Evolutionary conservation across 805 yeast species (phyloP).

Genomic region (Candida hispaniensis): DNA sequence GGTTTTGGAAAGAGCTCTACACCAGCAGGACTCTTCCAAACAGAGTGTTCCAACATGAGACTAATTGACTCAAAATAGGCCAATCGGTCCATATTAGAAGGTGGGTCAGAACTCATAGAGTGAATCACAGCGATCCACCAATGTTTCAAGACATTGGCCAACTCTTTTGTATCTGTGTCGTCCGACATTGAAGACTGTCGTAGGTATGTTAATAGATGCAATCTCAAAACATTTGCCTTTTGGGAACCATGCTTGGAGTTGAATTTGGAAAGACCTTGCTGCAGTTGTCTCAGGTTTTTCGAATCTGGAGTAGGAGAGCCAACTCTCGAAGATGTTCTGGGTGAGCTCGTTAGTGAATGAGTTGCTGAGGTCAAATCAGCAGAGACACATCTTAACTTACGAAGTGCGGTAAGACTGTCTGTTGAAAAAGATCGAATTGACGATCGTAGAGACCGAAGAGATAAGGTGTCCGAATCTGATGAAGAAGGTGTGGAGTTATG

Average conservation of each 20-base stretch:
- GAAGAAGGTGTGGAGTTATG: too few relatives aligned
- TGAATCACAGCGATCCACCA: constrained; percentile 33
- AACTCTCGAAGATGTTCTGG: constrained; percentile 1
- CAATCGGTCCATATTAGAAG: constrained; percentile 30
- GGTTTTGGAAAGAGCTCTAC: constrained; percentile 19
- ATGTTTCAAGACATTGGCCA: constrained; percentile 25
- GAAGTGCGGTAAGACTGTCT: constrained; percentile 12
- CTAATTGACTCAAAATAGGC: constrained; percentile 34
- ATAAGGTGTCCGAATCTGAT: constrained; percentile 8
- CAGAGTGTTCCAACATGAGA: constrained; percentile 30
- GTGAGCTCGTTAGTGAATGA: constrained; percentile 1
- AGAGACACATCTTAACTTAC: constrained; percentile 3
- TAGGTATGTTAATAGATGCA: constrained; percentile 33
- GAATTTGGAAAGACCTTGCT: constrained; percentile 26
- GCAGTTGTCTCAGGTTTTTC: constrained; percentile 24
- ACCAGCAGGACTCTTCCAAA: constrained; percentile 27
- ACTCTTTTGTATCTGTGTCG: constrained; percentile 20
- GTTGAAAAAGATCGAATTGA: constrained; percentile 15
- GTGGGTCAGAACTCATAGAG: constrained; percentile 24
- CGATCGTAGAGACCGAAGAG: constrained; percentile 10
- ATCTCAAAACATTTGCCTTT: constrained; percentile 33
- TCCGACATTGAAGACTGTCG: constrained; percentile 21
- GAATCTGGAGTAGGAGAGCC: constrained; percentile 11
- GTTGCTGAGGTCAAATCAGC: constrained; percentile 6
- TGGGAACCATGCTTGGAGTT: constrained; percentile 25